Base-by-base conservation (phyloP, 371 early-diverging fungal genomes). In the Mortierella sp. region DNA sequence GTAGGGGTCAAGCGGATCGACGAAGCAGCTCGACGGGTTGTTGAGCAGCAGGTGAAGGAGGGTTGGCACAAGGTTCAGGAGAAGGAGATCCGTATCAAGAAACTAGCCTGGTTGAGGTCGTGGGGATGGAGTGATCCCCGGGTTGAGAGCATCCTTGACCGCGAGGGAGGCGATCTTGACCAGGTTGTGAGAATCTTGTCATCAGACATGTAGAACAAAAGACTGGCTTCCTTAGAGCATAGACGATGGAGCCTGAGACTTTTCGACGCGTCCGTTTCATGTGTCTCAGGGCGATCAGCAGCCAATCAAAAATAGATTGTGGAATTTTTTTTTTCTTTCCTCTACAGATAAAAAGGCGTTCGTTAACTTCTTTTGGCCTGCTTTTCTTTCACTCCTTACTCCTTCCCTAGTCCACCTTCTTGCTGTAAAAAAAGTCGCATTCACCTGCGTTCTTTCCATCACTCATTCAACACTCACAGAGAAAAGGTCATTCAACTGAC, bases 1-100 rank as follows among this genome's bases (percentile, higher is more conserved):
- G 81, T 91, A 2, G 85, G 83, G 7, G 88, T 91, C 26, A 94
- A 94, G 70, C 61, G 75, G 41, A 89, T 94, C 13, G 85, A 92
- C 70, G 79, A 82, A 43, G 78, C 74, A 13, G 80, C 80, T 50
- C 71, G 87, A 39, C 84, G 79, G 64, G 55, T 78, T 0, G 67
- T 89, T 22, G 80, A 76, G 65, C 78, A 85, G 37, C 79, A 86
- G 48, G 87, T 87, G 11, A 76, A 74, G 52, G 76, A 79, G n/a
- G 79, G 68, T 9, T 87, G 87, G 87, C 40, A 34, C 71, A 82
- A 82, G 69, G 75, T 78, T 24, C 83, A 79, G 63, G 85, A 84
- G 40, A 75, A 64, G 63, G 85, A 79, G 74, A 70, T 79, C 40
- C 76, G 85, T 55, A 84, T 84, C 74, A 77, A 79, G 65, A 84